A percentile compares a stretch with the other conserved stretches of the same genome.
Evolutionary conservation across 176 grass and related monocot genomes (phyloP).

Genomic region (Juncus inflexus): DNA sequence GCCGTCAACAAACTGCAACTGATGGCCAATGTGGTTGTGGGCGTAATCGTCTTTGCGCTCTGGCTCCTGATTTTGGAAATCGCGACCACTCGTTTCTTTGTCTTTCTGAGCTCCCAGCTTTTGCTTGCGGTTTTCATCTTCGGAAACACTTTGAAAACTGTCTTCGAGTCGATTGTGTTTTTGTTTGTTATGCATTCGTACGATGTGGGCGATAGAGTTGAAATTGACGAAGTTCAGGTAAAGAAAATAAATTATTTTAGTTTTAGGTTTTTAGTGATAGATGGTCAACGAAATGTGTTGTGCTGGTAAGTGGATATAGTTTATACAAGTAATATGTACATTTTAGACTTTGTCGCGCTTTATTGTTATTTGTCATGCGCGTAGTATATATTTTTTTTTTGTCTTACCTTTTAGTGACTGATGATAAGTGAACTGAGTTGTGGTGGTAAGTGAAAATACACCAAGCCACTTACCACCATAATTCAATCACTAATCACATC

Average conservation of each 20-base stretch:
- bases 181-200: slow-evolving; percentile 94
- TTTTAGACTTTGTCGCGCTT: too few relatives aligned
- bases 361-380: too few relatives aligned
- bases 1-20: slow-evolving; percentile 94
- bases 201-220: slow-evolving; percentile 85
- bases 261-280: not conserved
- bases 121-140: slow-evolving; percentile 79
- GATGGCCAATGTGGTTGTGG: slow-evolving; percentile 75
- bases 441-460: too few relatives aligned
- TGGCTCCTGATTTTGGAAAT: slow-evolving; percentile 78
- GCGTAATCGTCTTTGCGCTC: slow-evolving; percentile 61
- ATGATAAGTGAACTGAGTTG: too few relatives aligned
- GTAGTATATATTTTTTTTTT: too few relatives aligned
- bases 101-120: slow-evolving; percentile 76
- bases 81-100: slow-evolving; percentile 70
- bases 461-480: too few relatives aligned
- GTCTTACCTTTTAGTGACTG: too few relatives aligned
- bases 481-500: too few relatives aligned
- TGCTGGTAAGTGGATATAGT: too few relatives aligned
- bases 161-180: slow-evolving; percentile 92
- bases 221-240: slow-evolving; percentile 80
- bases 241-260: not conserved
- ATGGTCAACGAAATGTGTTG: too few relatives aligned
- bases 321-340: too few relatives aligned
- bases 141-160: slow-evolving; percentile 79